Percentiles rank a stretch among this genome's conserved stretches.
Evolutionary conservation across 306 rosid genomes (phyloP).

Genomic region (Canavalia gladiata): DNA sequence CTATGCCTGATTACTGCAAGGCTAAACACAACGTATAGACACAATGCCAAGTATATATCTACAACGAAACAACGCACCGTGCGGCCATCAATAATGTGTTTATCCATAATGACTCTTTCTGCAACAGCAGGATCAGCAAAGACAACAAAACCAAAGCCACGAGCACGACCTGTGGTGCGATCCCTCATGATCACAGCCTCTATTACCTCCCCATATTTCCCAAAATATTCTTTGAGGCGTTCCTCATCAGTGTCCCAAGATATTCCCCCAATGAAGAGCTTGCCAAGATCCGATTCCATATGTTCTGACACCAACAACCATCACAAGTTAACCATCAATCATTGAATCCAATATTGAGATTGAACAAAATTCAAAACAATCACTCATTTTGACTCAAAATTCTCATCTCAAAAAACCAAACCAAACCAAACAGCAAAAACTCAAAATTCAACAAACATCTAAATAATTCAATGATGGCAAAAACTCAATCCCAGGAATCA

Average conservation of each 20-base stretch:
- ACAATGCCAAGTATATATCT: conserved; percentile 45
- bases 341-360: conserved; percentile 45
- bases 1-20: conserved; percentile 9
- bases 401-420: conserved; percentile 36
- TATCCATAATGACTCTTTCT: conserved; percentile 92
- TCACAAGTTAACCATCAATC: conserved; percentile 47
- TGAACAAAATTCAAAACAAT: conserved; percentile 39
- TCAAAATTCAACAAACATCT: conserved; percentile 40
- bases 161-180: conserved; percentile 98
- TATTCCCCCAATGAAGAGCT: conserved; percentile 99
- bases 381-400: conserved; percentile 44
- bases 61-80: conserved; percentile 70
- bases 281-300: conserved; percentile 99
- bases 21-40: conserved; percentile 35
- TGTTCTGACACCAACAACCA: conserved; percentile 63
- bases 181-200: conserved; percentile 99
- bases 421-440: neutral
- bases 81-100: conserved; percentile 97
- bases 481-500: conserved; percentile 50
- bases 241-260: conserved; percentile 99
- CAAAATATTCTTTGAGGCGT: conserved; percentile 90
- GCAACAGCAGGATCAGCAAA: conserved; percentile 96
- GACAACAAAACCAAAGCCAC: conserved; percentile 94
- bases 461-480: conserved; percentile 47
- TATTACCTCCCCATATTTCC: conserved; percentile 95